These are phyloP conservation scores for Coemansia sp. DNA, from an alignment of 192 early-diverging fungal species.

Conservation along the genomic window DNA sequence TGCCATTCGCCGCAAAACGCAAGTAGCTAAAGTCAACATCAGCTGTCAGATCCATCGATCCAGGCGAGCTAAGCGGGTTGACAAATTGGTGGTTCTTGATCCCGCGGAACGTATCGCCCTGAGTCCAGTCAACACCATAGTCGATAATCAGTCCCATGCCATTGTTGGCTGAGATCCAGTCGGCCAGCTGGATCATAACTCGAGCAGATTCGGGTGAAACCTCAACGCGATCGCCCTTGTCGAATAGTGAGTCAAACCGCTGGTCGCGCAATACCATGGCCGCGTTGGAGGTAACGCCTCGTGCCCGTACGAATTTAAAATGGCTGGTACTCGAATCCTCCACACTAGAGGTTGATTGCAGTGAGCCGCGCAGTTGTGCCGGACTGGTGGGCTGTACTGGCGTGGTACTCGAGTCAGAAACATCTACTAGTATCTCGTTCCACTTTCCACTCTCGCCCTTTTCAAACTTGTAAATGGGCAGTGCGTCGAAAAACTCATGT, in stretches of 20 bases:
- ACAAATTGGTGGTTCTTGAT: conserved; percentile 84
- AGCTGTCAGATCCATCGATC: conserved; percentile 85
- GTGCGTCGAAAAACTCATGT: conserved; percentile 98
- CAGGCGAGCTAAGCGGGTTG: conserved; percentile 78
- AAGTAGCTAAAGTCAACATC: conserved; percentile 91
- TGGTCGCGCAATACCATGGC: conserved; percentile 53
- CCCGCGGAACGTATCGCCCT: conserved; percentile 83
- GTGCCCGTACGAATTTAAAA: conserved; percentile 76
- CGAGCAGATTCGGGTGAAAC: conserved; percentile 80
- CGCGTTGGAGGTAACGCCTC: conserved; percentile 59
- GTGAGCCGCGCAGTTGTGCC: background rate
- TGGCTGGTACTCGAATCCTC: conserved; percentile 57
- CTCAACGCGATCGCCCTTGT: conserved; percentile 80
- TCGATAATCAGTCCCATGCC: conserved; percentile 85
- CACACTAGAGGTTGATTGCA: background rate
- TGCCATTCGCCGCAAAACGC: conserved; percentile 58
- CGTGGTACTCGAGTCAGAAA: conserved; percentile 64
- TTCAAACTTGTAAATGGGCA: conserved; percentile 83
- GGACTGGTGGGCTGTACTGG: background rate
- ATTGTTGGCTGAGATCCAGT: conserved; percentile 65
- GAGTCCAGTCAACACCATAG: conserved; percentile 83
- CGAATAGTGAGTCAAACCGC: conserved; percentile 57
- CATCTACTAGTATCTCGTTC: conserved; percentile 88
- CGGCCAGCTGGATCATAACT: conserved; percentile 69
- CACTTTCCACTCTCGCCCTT: conserved; percentile 72